Evolutionary conservation across 352 stramenopile species (phyloP).

Genomic region (Phytophthora cactorum): DNA sequence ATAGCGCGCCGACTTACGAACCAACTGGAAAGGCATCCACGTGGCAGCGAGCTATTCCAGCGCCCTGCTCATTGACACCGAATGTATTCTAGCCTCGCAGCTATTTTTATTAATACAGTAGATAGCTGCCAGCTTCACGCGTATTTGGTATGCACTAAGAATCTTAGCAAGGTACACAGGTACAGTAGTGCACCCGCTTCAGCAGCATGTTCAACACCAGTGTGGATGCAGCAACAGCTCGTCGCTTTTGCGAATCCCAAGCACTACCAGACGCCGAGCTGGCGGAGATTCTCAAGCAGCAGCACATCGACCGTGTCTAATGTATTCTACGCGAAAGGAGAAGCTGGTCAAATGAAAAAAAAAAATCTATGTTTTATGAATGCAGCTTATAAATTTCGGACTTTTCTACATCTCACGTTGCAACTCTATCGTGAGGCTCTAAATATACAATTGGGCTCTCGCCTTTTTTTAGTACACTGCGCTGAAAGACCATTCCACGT

Average conservation of each 20-base stretch:
- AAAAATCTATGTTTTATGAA: constrained; percentile 30
- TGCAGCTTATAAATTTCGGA: constrained; percentile 20
- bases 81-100: constrained; percentile 2
- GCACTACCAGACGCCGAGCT: background rate
- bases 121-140: too few species aligned
- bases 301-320: constrained; percentile 8
- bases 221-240: background rate
- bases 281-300: background rate
- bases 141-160: too few species aligned
- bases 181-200: background rate
- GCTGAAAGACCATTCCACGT: constrained; percentile 83
- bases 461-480: constrained; percentile 62
- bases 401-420: constrained; percentile 36
- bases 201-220: background rate
- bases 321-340: background rate
- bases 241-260: background rate
- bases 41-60: constrained; percentile 13
- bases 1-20: background rate
- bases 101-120: background rate
- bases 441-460: constrained; percentile 30
- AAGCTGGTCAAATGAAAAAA: background rate
- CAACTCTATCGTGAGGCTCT: constrained; percentile 40
- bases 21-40: constrained; percentile 24
- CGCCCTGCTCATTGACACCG: constrained; percentile 16
- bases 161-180: too few species aligned